phyloP scores from a whole-genome alignment of 2,329 filamentous ascomycete species.

The Aspergillus terreus region DNA sequence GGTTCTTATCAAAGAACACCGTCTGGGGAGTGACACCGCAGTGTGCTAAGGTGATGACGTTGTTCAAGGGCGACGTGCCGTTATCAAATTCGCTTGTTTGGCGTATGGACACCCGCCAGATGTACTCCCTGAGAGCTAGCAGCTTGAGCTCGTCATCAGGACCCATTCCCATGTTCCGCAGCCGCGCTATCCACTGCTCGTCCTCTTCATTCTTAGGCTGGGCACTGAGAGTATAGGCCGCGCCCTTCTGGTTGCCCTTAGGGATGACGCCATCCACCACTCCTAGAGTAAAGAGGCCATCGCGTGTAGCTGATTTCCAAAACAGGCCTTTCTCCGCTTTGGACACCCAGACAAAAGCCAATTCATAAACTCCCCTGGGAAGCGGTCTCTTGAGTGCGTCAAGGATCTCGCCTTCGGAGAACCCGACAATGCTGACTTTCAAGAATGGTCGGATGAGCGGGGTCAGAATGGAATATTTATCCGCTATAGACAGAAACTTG shows the following conservation, averaged over 20 bases:
- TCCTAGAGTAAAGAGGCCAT: slow-evolving; percentile 66
- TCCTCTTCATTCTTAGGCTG: slow-evolving; percentile 83
- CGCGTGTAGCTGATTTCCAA: slow-evolving; percentile 73
- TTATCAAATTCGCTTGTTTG: slow-evolving; percentile 53
- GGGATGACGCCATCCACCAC: slow-evolving; percentile 54
- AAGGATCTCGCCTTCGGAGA: slow-evolving; percentile 70
- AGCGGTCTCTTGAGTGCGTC: slow-evolving; percentile 81
- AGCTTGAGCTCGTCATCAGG: slow-evolving; percentile 87
- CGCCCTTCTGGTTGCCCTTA: slow-evolving; percentile 51
- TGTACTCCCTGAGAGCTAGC: slow-evolving; percentile 79
- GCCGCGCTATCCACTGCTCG: slow-evolving; percentile 81
- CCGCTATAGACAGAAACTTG: slow-evolving; percentile 71
- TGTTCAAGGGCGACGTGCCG: slow-evolving; percentile 53
- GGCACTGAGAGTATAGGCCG: slow-evolving; percentile 51
- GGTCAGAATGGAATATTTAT: slow-evolving; percentile 76
- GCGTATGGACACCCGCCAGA: slow-evolving; percentile 78
- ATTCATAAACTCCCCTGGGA: slow-evolving; percentile 74
- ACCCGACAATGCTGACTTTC: slow-evolving; percentile 66
- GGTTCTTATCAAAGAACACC: slow-evolving; percentile 82
- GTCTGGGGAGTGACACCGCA: slow-evolving; percentile 80
- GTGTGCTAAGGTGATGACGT: slow-evolving; percentile 70
- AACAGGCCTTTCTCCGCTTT: slow-evolving; percentile 79
- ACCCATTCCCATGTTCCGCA: slow-evolving; percentile 78
- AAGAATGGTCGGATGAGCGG: slow-evolving; percentile 80
- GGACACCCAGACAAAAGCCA: slow-evolving; percentile 79